Evolutionary conservation across 2,329 filamentous ascomycete genomes (phyloP).

Genomic region (Colletotrichum sp.): DNA sequence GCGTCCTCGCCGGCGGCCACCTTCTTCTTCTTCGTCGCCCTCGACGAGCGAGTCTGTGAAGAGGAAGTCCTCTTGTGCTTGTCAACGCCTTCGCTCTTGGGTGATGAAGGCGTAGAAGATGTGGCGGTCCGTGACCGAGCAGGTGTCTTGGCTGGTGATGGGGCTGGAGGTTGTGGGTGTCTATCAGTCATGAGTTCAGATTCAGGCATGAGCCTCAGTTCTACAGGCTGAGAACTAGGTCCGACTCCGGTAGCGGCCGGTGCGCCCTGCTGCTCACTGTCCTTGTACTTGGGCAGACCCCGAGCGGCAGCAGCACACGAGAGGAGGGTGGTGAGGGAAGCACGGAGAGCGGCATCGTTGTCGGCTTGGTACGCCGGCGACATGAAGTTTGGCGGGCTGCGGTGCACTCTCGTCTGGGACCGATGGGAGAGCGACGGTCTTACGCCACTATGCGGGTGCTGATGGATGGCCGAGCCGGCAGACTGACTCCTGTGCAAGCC

Average conservation of each 20-base stretch:
- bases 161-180: conserved; percentile 23
- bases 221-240: conserved; percentile 59
- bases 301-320: conserved; percentile 94
- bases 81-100: conserved; percentile 34
- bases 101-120: conserved; percentile 22
- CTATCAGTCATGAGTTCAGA: conserved; percentile 57
- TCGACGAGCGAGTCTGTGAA: conserved; percentile 35
- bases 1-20: conserved; percentile 41
- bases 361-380: conserved; percentile 81
- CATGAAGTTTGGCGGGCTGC: conserved; percentile 64
- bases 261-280: conserved; percentile 37
- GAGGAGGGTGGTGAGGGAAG: conserved; percentile 91
- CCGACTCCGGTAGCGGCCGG: conserved; percentile 42
- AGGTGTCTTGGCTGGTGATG: conserved; percentile 29
- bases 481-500: conserved; percentile 55
- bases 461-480: conserved; percentile 51
- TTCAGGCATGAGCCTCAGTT: conserved; percentile 64
- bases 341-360: conserved; percentile 90
- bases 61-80: conserved; percentile 57
- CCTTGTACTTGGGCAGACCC: conserved; percentile 72
- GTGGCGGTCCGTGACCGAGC: conserved; percentile 29
- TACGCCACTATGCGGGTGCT: conserved; percentile 55
- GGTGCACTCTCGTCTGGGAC: conserved; percentile 51
- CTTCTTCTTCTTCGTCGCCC: conserved; percentile 66
- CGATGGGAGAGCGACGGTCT: conserved; percentile 55